Conservation (phyloP, 1,139 yeast species). For the Candida buenavistaensis region DNA sequence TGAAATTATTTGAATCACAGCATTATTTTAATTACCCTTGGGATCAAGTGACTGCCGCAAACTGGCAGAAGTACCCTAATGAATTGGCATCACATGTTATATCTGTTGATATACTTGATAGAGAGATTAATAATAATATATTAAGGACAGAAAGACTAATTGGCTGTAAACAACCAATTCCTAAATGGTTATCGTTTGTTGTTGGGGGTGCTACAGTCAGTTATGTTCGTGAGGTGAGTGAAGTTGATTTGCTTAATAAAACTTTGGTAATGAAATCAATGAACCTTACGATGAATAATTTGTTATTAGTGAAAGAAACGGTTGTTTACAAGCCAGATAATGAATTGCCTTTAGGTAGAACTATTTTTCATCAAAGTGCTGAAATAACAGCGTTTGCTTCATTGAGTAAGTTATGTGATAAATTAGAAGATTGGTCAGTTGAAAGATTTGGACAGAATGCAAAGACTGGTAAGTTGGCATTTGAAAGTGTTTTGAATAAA, state of each 20-base stretch:
- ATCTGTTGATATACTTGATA: conserved; percentile 81
- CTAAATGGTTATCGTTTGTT: conserved; percentile 72
- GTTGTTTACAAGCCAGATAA: conserved; percentile 76
- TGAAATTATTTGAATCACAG: conserved; percentile 75
- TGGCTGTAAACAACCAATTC: conserved; percentile 86
- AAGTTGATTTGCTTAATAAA: conserved; percentile 66
- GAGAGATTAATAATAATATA: conserved; percentile 57
- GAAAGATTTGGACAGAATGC: conserved; percentile 91
- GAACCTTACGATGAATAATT: conserved; percentile 77
- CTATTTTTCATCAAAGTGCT: conserved; percentile 78
- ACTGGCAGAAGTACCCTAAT: conserved; percentile 96
- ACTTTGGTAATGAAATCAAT: conserved; percentile 80
- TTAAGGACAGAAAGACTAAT: conserved; percentile 84
- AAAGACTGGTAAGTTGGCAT: conserved; percentile 72
- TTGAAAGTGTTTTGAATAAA: conserved; percentile 70
- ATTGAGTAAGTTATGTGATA: conserved; percentile 67
- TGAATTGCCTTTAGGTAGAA: conserved; percentile 45
- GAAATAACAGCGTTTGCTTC: conserved; percentile 85
- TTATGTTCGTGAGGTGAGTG: conserved; percentile 86
- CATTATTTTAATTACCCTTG: conserved; percentile 80
- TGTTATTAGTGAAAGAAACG: conserved; percentile 81
- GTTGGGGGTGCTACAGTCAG: conserved; percentile 77
- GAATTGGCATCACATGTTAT: conserved; percentile 92
- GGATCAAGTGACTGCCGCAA: conserved; percentile 95
- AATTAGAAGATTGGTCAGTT: conserved; percentile 89